These are phyloP conservation scores for Cetraspora pellucida DNA, from an alignment of 192 early-diverging fungal genomes.

Conservation along the genomic window DNA sequence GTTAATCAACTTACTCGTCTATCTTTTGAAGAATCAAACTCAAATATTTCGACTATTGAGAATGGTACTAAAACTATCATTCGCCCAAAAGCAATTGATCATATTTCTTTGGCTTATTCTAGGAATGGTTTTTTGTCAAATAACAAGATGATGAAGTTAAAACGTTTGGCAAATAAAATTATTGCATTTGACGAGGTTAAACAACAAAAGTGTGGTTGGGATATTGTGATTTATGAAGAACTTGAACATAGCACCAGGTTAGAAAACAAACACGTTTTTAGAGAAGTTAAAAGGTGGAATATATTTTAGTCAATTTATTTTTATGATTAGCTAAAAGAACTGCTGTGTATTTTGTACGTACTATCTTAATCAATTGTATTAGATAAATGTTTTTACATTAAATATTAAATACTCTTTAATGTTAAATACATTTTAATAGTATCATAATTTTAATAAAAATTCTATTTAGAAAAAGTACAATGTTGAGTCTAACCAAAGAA, in stretches of 20 bases:
- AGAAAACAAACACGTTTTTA: background rate
- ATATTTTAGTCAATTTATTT: background rate
- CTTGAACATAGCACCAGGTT: background rate
- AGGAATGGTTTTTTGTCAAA: background rate
- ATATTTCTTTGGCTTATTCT: slow-evolving; percentile 28
- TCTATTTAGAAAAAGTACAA: too few species aligned
- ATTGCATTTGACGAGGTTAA: slow-evolving; percentile 9
- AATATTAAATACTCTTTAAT: too few species aligned
- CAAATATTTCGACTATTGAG: too few species aligned
- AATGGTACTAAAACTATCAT: background rate
- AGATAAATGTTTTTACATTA: too few species aligned
- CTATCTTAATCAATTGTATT: too few species aligned
- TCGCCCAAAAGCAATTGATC: slow-evolving; percentile 12
- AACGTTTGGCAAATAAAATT: background rate
- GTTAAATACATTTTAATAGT: too few species aligned
- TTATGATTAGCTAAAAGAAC: too few species aligned
- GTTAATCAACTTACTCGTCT: background rate
- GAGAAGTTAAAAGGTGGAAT: slow-evolving; percentile 20
- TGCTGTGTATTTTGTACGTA: too few species aligned
- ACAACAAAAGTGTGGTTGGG: background rate
- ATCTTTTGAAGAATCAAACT: background rate
- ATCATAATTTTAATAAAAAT: too few species aligned
- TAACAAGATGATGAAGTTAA: background rate
- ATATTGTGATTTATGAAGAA: slow-evolving; percentile 16
- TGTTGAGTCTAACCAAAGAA: too few species aligned